Percentiles rank a stretch among this genome's conserved stretches.
phyloP scores from a whole-genome alignment of 441 rosid species.

The Viola pubescens region DNA sequence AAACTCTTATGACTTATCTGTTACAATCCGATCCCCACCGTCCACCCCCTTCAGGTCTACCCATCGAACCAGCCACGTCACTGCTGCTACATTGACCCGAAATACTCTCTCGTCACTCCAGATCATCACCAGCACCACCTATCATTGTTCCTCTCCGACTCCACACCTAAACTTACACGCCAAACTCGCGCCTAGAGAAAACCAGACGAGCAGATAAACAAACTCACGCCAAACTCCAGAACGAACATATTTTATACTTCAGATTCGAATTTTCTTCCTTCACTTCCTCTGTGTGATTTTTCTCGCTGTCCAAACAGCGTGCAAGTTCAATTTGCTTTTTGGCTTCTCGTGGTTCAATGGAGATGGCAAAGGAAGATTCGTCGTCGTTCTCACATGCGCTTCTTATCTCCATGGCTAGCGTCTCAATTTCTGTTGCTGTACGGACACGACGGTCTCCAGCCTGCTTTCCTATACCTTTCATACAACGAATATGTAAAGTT shows the following conservation, averaged over 20 bases:
- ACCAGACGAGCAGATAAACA: neutral
- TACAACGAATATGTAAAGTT: conserved; percentile 54
- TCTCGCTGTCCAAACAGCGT: conserved; percentile 17
- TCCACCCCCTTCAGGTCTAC: neutral
- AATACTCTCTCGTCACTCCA: neutral
- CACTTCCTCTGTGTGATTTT: conserved; percentile 12
- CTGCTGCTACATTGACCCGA: neutral
- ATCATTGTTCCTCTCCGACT: neutral
- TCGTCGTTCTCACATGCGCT: conserved; percentile 25
- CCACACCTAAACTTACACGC: neutral
- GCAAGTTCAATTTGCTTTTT: neutral
- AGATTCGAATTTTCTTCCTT: conserved; percentile 1
- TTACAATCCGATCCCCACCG: neutral
- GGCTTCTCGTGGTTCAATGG: conserved; percentile 27
- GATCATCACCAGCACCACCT: neutral
- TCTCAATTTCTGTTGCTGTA: conserved; percentile 37
- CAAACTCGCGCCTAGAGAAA: neutral
- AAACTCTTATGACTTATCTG: neutral
- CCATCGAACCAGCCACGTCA: neutral
- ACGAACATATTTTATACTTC: neutral
- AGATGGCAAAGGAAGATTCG: conserved; percentile 57
- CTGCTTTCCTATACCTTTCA: conserved; percentile 35
- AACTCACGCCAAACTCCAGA: neutral
- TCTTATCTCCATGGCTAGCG: conserved; percentile 37
- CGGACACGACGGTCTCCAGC: conserved; percentile 41